Evolutionary conservation across 108 stramenopile species (phyloP).

Genomic region (Pseudonitzschia pungens): DNA sequence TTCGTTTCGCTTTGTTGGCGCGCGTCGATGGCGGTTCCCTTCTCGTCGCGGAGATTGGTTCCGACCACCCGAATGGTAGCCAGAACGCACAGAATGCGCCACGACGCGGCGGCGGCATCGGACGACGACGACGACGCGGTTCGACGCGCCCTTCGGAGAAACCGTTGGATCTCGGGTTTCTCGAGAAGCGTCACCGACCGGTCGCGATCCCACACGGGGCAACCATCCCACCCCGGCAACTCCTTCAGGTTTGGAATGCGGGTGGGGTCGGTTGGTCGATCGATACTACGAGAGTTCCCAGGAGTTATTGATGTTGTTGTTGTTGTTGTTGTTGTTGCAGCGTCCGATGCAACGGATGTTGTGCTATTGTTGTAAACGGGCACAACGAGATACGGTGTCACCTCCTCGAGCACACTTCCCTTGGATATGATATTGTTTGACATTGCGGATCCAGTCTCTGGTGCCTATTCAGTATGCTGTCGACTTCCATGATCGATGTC

Average conservation of each 20-base stretch:
- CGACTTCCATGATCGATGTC: neutral
- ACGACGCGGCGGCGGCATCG: neutral
- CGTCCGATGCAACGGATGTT: too few species aligned
- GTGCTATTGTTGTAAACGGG: neutral
- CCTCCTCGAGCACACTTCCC: constrained; percentile 4
- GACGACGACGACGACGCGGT: neutral
- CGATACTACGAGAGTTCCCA: neutral
- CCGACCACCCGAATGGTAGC: neutral
- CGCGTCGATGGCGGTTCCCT: neutral
- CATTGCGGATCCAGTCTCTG: neutral
- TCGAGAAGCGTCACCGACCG: neutral
- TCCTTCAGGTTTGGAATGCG: neutral
- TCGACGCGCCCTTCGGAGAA: constrained; percentile 1
- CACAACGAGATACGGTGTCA: constrained; percentile 1
- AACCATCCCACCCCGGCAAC: constrained; percentile 2
- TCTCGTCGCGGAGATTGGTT: neutral
- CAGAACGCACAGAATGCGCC: constrained; percentile 11
- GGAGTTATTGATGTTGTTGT: neutral
- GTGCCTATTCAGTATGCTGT: neutral
- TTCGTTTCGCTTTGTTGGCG: neutral
- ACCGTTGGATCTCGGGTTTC: neutral
- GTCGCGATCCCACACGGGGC: constrained; percentile 2
- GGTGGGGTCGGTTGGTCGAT: neutral
- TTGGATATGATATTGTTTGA: constrained; percentile 2
- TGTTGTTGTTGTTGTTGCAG: too few species aligned